Percentiles rank a stretch among this genome's conserved stretches.
phyloP scores from a whole-genome alignment of 2,329 filamentous ascomycete genomes.

The Periglandula ipomoeae region DNA sequence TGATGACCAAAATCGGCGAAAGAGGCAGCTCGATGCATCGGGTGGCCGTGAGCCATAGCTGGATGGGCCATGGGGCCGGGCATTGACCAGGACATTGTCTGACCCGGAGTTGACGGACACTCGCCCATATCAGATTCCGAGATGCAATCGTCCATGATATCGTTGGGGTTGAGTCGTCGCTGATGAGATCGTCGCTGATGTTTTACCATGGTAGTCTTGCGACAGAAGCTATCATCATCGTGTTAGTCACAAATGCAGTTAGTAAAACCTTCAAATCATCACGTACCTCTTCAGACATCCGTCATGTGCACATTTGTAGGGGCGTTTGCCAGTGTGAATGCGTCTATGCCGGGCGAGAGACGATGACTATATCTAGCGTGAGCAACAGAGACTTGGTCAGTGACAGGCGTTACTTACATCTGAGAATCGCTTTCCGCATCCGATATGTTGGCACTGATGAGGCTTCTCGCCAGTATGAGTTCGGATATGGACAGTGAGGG shows the following conservation, averaged over 20 bases:
- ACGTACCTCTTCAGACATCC: slow-evolving; percentile 52
- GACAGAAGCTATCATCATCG: slow-evolving; percentile 47
- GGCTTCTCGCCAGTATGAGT: slow-evolving; percentile 66
- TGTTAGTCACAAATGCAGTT: neutral
- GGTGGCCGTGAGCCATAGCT: slow-evolving; percentile 26
- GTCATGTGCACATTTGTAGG: slow-evolving; percentile 52
- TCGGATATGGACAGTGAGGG: slow-evolving; percentile 60
- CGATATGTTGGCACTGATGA: slow-evolving; percentile 55
- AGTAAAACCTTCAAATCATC: neutral
- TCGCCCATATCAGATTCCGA: slow-evolving; percentile 51
- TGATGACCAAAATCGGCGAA: slow-evolving; percentile 47
- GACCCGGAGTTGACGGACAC: slow-evolving; percentile 49
- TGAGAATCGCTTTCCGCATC: slow-evolving; percentile 60
- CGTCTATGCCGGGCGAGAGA: slow-evolving; percentile 56
- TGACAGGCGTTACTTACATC: slow-evolving; percentile 41
- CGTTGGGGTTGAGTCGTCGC: slow-evolving; percentile 45
- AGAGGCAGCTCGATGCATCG: slow-evolving; percentile 42
- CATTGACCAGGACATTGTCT: slow-evolving; percentile 43
- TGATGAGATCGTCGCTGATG: slow-evolving; percentile 55
- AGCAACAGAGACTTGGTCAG: neutral
- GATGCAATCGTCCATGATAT: slow-evolving; percentile 42
- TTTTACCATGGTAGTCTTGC: slow-evolving; percentile 64
- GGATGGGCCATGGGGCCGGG: slow-evolving; percentile 30
- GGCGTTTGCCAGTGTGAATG: slow-evolving; percentile 59
- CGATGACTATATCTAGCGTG: slow-evolving; percentile 40